A percentile compares a stretch with the other conserved stretches of the same genome.
phyloP scores from a whole-genome alignment of 2,329 filamentous ascomycete species.

The Penicillium sp. region DNA sequence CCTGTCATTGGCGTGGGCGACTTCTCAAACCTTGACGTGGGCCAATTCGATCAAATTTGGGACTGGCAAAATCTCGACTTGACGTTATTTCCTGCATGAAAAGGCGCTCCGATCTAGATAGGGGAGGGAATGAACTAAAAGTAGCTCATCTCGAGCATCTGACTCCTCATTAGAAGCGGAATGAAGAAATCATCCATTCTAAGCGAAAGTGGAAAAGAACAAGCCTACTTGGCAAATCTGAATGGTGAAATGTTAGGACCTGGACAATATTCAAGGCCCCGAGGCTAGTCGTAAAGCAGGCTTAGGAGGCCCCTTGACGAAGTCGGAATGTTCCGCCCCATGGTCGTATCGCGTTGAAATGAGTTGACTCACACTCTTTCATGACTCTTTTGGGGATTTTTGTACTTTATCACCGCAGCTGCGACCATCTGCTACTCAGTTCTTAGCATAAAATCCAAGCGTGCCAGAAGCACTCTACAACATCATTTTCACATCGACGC shows the following conservation, averaged over 20 bases:
- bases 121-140: not conserved
- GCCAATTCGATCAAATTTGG: slow-evolving; percentile 32
- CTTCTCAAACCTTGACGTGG: slow-evolving; percentile 26
- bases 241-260: not conserved
- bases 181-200: not conserved
- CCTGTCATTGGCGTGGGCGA: slow-evolving; percentile 15
- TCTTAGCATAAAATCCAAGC: not conserved
- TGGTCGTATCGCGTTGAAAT: not conserved
- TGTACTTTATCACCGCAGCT: too few relatives aligned
- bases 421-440: not conserved
- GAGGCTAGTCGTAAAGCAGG: not conserved
- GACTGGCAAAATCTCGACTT: slow-evolving; percentile 32
- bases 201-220: too few relatives aligned
- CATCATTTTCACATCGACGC: not conserved
- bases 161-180: not conserved
- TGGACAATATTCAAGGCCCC: not conserved
- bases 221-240: not conserved
- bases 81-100: slow-evolving; percentile 6
- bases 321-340: not conserved
- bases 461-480: not conserved
- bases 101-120: not conserved
- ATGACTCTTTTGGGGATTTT: not conserved
- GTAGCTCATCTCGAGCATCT: not conserved
- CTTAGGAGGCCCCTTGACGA: not conserved
- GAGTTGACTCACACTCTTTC: not conserved